Evolutionary conservation across 208 protist genomes (phyloP).

Genomic region (Leishmania aethiopica): DNA sequence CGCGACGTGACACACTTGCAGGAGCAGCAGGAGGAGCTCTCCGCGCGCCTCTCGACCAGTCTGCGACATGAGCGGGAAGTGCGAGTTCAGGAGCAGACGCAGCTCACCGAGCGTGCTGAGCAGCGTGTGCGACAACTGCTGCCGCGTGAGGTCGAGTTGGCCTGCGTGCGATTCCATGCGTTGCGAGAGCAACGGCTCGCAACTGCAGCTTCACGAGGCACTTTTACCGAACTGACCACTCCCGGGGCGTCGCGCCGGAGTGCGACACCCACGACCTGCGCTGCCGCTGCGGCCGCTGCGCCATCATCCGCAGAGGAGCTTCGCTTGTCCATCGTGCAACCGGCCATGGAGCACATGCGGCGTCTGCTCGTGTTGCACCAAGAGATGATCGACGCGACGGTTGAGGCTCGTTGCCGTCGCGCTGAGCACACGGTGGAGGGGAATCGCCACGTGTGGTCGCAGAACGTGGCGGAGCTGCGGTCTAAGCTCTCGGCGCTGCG

Average conservation of each 20-base stretch:
- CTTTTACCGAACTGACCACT: background rate
- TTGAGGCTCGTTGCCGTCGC: conserved; percentile 68
- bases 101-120: conserved; percentile 17
- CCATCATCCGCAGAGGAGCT: conserved; percentile 26
- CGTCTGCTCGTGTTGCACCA: conserved; percentile 76
- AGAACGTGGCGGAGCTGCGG: conserved; percentile 62
- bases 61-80: conserved; percentile 22
- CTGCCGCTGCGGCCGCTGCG: background rate
- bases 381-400: conserved; percentile 61
- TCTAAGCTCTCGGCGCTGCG: conserved; percentile 54
- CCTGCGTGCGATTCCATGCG: conserved; percentile 31
- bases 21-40: conserved; percentile 19
- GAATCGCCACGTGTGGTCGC: conserved; percentile 45
- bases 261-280: background rate
- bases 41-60: background rate
- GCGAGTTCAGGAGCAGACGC: conserved; percentile 23
- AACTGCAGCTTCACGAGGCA: background rate
- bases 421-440: conserved; percentile 42
- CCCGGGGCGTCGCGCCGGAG: background rate
- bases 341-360: conserved; percentile 69
- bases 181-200: conserved; percentile 29
- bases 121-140: conserved; percentile 24
- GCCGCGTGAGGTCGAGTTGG: conserved; percentile 29
- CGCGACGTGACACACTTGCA: conserved; percentile 26
- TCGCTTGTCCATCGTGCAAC: conserved; percentile 52